Evolutionary conservation across 768 basidiomycete genomes (phyloP), one percentile per base, ranked within the genome.

Genomic region (Naematelia encephala): DNA sequence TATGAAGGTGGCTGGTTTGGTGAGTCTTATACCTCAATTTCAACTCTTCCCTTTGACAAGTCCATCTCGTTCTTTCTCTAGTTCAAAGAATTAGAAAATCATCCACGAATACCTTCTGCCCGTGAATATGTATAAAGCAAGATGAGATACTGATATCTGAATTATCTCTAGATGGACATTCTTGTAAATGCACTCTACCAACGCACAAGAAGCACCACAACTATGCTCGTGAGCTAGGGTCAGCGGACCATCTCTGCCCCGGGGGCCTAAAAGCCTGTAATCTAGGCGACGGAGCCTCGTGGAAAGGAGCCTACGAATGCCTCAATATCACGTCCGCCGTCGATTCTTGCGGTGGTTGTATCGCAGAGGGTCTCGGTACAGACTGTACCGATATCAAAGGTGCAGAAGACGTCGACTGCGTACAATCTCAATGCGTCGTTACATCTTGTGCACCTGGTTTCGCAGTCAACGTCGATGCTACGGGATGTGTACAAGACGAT

Each of bases 291-390:
- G 28, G 22, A 23, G 5, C 46, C 8, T 52, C 51, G 14, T 29
- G 23, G 25, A 23, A 30, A 5, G 19, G 29, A 16, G 27, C 51
- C 12, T 52, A 52, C 51, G 51, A 52, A 23, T 52, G 51, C 34
- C 19, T 52, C 51, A 28, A 52, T 23, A 27, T 25, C 29, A 23
- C 51, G 4, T 28, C 51, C 5, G 29, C 51, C 27, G 21, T 52
- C 27, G 51, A 52, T 23, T 52, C 51, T 16, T 52, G 51, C 34
- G 51, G 51, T 30, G 51, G 51, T 30, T 52, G 51, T 28, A 25
- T 52, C n/a, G 27, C 29, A 23, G 29, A 52, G 21, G 51, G 51
- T 16, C 14, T 21, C 13, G 51, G 51, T 3, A 23, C 25, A 11
- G 51, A 52, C 34, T 52, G 51, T 19, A 52, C 51, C 19, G 4